A percentile compares a stretch with the other conserved stretches of the same genome.
Evolutionary conservation across 176 grass and related monocot species (phyloP).

Genomic region (Areca catechu): DNA sequence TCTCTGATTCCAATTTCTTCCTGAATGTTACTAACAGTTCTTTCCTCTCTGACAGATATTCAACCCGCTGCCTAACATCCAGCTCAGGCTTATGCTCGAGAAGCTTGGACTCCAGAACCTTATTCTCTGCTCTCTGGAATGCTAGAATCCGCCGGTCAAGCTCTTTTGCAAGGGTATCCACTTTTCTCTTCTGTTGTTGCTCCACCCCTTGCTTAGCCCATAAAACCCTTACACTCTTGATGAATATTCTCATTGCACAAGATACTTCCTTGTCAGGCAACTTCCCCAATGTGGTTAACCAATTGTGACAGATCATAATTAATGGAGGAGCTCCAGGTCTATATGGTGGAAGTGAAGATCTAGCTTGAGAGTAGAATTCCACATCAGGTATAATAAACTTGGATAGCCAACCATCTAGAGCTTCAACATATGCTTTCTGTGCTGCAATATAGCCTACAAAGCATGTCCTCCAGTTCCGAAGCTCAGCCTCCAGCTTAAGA

Average conservation of each 20-base stretch:
- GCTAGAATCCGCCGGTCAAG: slow-evolving; percentile 55
- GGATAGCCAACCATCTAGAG: slow-evolving; percentile 79
- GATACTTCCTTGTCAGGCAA: slow-evolving; percentile 43
- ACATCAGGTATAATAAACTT: slow-evolving; percentile 72
- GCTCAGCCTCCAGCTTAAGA: slow-evolving; percentile 69
- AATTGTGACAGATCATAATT: slow-evolving; percentile 59
- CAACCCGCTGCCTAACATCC: slow-evolving; percentile 54
- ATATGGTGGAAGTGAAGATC: slow-evolving; percentile 34
- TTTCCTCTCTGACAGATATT: slow-evolving; percentile 64
- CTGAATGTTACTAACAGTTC: slow-evolving; percentile 45
- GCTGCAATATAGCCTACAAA: slow-evolving; percentile 52
- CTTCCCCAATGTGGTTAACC: slow-evolving; percentile 40
- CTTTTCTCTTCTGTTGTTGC: slow-evolving; percentile 83
- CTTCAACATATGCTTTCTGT: slow-evolving; percentile 70
- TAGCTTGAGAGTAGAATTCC: slow-evolving; percentile 47
- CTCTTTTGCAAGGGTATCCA: slow-evolving; percentile 69
- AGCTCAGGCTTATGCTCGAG: slow-evolving; percentile 52
- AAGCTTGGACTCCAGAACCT: slow-evolving; percentile 75
- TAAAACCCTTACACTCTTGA: slow-evolving; percentile 64
- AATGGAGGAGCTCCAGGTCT: slow-evolving; percentile 36
- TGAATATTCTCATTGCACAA: slow-evolving; percentile 61
- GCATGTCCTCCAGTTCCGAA: slow-evolving; percentile 86
- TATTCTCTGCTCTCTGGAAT: slow-evolving; percentile 79
- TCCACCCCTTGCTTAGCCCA: slow-evolving; percentile 92
- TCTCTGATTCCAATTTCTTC: slow-evolving; percentile 65